Conservation (phyloP, 768 basidiomycete genomes). For the Phanerochaete carnosa region DNA sequence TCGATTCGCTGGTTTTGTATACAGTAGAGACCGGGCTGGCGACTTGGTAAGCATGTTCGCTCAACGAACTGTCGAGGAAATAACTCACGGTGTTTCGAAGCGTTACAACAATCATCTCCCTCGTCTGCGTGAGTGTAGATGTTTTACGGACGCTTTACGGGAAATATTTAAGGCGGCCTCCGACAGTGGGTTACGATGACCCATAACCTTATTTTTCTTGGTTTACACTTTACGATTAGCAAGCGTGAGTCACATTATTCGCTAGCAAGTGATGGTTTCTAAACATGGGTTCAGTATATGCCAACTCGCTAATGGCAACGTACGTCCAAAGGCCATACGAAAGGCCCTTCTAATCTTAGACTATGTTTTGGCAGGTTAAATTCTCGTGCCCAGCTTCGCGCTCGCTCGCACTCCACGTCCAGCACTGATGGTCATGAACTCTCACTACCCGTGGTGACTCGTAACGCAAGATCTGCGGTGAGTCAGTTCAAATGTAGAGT, state of each 20-base stretch:
- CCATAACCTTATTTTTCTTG: slow-evolving; percentile 21
- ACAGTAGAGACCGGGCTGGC: slow-evolving; percentile 22
- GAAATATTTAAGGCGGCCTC: neutral
- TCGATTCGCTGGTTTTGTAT: slow-evolving; percentile 21
- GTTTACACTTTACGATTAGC: slow-evolving; percentile 21
- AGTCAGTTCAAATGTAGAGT: neutral
- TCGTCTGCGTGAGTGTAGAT: slow-evolving; percentile 18
- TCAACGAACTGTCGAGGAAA: neutral
- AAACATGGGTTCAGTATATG: slow-evolving; percentile 1
- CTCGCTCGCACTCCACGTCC: slow-evolving; percentile 9
- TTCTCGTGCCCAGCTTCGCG: slow-evolving; percentile 5
- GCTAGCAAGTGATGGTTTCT: too few relatives aligned
- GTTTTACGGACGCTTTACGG: neutral
- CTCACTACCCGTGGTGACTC: slow-evolving; percentile 2
- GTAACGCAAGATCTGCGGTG: neutral
- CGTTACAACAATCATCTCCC: slow-evolving; percentile 16
- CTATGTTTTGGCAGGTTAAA: slow-evolving; percentile 3
- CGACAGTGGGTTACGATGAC: slow-evolving; percentile 21
- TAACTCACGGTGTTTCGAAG: slow-evolving; percentile 6
- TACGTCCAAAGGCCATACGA: neutral
- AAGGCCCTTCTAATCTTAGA: neutral
- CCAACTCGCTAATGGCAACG: slow-evolving; percentile 11
- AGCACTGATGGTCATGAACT: neutral
- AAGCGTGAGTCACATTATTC: slow-evolving; percentile 15
- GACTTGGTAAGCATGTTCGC: slow-evolving; percentile 18